Base-by-base conservation (phyloP, 805 yeast genomes). In the Wickerhamiella domercqiae region DNA sequence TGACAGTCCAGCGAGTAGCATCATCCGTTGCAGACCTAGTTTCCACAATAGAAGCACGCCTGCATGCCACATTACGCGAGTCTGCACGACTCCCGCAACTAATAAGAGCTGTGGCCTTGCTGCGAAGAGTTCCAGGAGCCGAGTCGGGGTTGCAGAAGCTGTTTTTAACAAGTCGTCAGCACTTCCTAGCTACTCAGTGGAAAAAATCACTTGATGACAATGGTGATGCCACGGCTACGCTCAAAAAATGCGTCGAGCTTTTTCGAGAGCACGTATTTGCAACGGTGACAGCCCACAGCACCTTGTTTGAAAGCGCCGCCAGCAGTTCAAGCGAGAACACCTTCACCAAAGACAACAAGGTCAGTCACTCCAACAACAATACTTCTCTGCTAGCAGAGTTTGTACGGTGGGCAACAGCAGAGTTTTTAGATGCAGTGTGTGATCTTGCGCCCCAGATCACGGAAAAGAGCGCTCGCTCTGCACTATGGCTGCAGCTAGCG, bases 181-280 rank as follows among this genome's bases (percentile, higher is more conserved):
- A 32, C 28, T 47, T 38, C 32, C 37, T 47, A 2, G 30, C 35
- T 15, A 17, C 30, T 7, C 49, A 44, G 31, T 47, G 49, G 51
- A 26, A 25, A 36, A 62, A 66, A 37, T 9, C 26, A 9, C 26
- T 24, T 9, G 9, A 9, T 24, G 26, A 9, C 26, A 9, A 73
- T 39, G 70, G 74, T 35, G 9, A 9, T 24, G 26, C 26, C 26
- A 9, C 73, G 39, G 70, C 75, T 35, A 80, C 73, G 50, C 60
- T 86, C 39, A 84, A 83, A 48, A 64, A 93, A 45, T 77, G 72
- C 47, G 68, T 87, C 28, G 97, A 90, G 54, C 72, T 81, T 3
- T 72, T 82, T 40, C 67, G 98, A 53, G 96, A 86, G 53, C 78
- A 72, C 48, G 72, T 82, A 14, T 79, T 77, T 55, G 78, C 76